Evolutionary conservation across 306 rosid species (phyloP).

Genomic region (Quercus wislizeni): DNA sequence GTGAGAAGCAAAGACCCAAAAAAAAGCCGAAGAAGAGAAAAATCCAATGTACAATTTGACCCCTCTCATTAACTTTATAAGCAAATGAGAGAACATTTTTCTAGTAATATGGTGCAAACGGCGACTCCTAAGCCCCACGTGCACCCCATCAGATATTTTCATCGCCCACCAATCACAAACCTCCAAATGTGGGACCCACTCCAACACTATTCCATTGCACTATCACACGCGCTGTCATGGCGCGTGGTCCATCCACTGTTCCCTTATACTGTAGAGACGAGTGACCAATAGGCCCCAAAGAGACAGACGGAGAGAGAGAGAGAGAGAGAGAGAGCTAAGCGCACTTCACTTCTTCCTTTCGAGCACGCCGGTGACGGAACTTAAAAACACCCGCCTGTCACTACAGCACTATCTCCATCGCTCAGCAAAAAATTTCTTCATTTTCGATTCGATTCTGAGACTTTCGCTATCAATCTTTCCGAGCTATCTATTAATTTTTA

Average conservation of each 20-base stretch:
- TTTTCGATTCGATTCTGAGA: constrained; percentile 40
- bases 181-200: background rate
- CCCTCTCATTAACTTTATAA: background rate
- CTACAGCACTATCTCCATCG: constrained; percentile 18
- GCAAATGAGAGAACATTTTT: constrained; percentile 19
- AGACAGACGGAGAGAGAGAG: too few relatives aligned
- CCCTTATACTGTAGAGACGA: constrained; percentile 11
- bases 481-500: constrained; percentile 14
- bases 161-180: constrained; percentile 23
- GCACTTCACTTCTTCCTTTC: constrained; percentile 33
- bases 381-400: constrained; percentile 39
- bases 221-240: constrained; percentile 26
- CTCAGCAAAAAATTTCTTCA: constrained; percentile 15
- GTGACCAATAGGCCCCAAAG: constrained; percentile 1
- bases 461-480: constrained; percentile 13
- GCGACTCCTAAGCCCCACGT: constrained; percentile 29
- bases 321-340: constrained; percentile 13
- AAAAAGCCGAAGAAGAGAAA: background rate
- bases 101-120: background rate
- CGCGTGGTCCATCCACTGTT: constrained; percentile 29
- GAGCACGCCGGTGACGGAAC: constrained; percentile 58
- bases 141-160: constrained; percentile 27
- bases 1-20: background rate
- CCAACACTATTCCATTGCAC: background rate
- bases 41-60: background rate